Base-by-base conservation (phyloP, 768 basidiomycete species). In the Suillus americanus region DNA sequence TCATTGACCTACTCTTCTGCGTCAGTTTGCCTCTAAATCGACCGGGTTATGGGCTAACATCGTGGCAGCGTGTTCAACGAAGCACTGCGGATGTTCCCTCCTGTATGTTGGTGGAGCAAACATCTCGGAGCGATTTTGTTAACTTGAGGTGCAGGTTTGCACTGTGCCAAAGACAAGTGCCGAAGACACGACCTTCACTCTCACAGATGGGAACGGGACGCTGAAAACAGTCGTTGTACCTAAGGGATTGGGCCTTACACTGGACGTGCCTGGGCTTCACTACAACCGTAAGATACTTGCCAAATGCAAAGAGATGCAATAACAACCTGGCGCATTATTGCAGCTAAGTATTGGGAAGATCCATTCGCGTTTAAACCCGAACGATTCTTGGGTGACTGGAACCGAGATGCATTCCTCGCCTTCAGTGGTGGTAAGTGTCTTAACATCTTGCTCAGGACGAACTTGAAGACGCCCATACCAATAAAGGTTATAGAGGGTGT, bases 371-470 rank as follows among this genome's bases (percentile, higher is more conserved):
- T 80, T 71, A 74, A 72, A 30, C 80, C 80, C 0, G 76, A 78
- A 30, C 79, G 85, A 7, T 86, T 86, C 75, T 72, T 85, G 20
- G 78, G 77, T 43, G 81, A 85, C 55, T 87, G 83, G 80, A 79
- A 82, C 30, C 78, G 79, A 43, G 85, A 86, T 67, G 86, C 85
- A 0, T 86, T 85, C 69, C 45, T 84, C 33, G 83, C 85, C 5
- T 86, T 86, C 68, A 83, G 81, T 62, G 75, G 71, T 55, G 83
- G 83, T 76, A 59, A 62, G 73, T 65, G 35, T 23, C 20, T 9
- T 6, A 20, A 20, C 35, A n/a, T 28, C 20, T 13, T 60, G 13
- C 25, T 30, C 55, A 55, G n/a, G 51, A 55, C 56, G 16, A 43
- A 45, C 23, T 50, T 62, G 56, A 60, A 16, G 46, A 50, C 13